Evolutionary conservation across 2,329 filamentous ascomycete species (phyloP), one percentile per base, ranked within the genome.

Genomic region (Aspergillus glaucus): DNA sequence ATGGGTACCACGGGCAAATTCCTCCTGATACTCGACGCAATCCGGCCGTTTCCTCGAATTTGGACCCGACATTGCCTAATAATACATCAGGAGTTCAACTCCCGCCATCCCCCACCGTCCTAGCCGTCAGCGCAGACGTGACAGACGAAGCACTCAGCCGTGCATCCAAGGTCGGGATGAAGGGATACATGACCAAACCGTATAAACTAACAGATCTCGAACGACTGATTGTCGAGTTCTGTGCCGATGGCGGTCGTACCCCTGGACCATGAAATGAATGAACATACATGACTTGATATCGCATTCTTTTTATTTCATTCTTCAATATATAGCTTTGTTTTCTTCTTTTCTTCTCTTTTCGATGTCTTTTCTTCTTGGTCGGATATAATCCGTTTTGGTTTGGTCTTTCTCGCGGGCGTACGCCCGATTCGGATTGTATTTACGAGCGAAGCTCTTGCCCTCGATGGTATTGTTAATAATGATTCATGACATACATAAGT

Each of bases 171-270:
- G 81, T 79, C 5, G 83, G 82, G 34, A 86, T 86, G 75, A 80
- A 80, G 61, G 82, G 82, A 2, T 84, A 84, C 57, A 79, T 86
- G 75, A 83, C 80, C 36, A 86, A 86, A 61, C 83, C 82, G 6
- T 85, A 82, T 63, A 82, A 82, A 61, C 69, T 84, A 48, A 66
- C 75, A 48, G 82, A 85, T 63, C 68, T 85, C 56, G 80, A 84
- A 65, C 74, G 77, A 51, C 65, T 85, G 58, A 83, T 85, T 44
- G 57, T 72, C 32, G 72, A 74, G 48, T 75, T 74, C 50, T 75
- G 73, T 12, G 26, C 26, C 54, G 64, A 60, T 37, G 53, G 53
- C 14, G 14, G n/a, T 43, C 19, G 24, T 15, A 39, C 36, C 7
- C 36, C 36, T 19, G 36, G 8, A 17, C 36, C n/a, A 12, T 17